Base-by-base conservation (phyloP, 805 yeast genomes). In the Yamadazyma sp. region DNA sequence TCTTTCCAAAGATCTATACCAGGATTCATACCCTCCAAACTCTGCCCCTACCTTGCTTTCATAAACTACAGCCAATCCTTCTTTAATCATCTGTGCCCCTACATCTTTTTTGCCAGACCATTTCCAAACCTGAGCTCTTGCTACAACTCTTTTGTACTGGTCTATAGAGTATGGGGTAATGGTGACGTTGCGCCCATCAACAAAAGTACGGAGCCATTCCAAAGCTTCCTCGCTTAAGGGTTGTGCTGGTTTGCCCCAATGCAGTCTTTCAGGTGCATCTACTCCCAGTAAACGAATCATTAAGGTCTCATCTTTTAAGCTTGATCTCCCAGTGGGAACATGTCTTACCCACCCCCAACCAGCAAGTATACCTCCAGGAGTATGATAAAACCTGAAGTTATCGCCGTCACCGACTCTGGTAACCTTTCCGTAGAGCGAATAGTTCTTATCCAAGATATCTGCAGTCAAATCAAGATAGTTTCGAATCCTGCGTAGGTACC, bases 351-450 rank as follows among this genome's bases (percentile, higher is more conserved):
- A 86, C 9, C 95, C 90, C 99, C 99, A 93, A 0, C 99, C 99
- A 2, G 83, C 77, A 1, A 81, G 51, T 0, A 71, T 44, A 0
- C 99, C 98, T 3, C 98, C 98, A 0, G 99, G 99, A 0, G 95
- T 80, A 57, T 93, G 99, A 54, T 71, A 93, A 46, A 93, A 77
- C 42, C 90, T 84, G 61, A 93, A 91, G 58, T 91, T 91, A 57
- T 93, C 99, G 11, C 95, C 96, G 59, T 90, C 98, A 0, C 96
- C 96, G 0, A 90, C 98, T 2, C 93, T 70, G 0, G 95, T 84
- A 3, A 90, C 96, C 43, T 71, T 71, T 0, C 98, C 98, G 40
- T 59, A 60, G 10, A 68, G 48, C 16, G 46, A 45, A 3, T 54
- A 51, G 12, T 52, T 48, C 10, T 47, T 50, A 24, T 62, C 62